Percentiles rank a stretch among this genome's conserved stretches.
Evolutionary conservation across 257 asterid species (phyloP).

Genomic region (Capsicum rhomboideum): DNA sequence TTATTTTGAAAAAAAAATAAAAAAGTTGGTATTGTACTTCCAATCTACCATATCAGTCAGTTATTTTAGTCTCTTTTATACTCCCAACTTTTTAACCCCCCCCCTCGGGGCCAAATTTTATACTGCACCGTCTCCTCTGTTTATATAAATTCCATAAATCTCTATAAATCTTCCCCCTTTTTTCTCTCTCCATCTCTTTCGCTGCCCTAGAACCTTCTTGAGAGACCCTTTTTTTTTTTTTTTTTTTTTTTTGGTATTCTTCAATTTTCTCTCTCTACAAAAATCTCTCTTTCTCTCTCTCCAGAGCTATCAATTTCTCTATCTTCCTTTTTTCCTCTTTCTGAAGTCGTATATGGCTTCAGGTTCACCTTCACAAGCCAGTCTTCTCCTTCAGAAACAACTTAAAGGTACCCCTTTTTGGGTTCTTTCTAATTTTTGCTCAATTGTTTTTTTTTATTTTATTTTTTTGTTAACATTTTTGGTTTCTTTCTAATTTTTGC

Average conservation of each 20-base stretch:
- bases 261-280: conserved; percentile 6
- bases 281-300: conserved; percentile 8
- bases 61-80: too few species aligned
- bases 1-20: too few species aligned
- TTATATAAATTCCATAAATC: neutral
- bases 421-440: conserved; percentile 4
- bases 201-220: conserved; percentile 25
- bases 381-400: conserved; percentile 92
- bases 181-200: conserved; percentile 8
- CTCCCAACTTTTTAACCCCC: too few species aligned
- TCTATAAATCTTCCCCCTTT: conserved; percentile 6
- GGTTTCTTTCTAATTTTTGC: too few species aligned
- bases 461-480: too few species aligned
- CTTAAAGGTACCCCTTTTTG: conserved; percentile 51
- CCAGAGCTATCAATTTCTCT: neutral
- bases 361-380: conserved; percentile 72
- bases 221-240: too few species aligned
- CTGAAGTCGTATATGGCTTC: conserved; percentile 49
- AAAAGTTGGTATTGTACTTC: too few species aligned
- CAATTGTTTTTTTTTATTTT: neutral
- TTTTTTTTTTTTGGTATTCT: too few species aligned
- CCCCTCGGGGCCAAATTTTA: neutral
- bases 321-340: neutral
- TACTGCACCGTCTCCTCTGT: neutral
- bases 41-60: too few species aligned